Evolutionary conservation across 129 eudicot genomes (phyloP), one percentile per base, ranked within the genome.

Genomic region (Silybum marianum): DNA sequence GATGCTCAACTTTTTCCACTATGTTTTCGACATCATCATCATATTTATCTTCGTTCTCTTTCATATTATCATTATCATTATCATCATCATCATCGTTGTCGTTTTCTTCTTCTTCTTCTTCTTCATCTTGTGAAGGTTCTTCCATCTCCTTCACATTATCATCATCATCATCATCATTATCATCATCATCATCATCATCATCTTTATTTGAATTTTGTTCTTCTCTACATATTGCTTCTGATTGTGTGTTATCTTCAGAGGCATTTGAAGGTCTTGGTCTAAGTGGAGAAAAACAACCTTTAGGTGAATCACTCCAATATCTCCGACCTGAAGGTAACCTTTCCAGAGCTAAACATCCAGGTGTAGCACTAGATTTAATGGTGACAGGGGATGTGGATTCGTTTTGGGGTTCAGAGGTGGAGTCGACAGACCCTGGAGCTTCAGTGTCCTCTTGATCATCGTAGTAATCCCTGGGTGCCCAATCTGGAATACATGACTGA

Each of bases 281-380:
- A 54, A 77, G 70, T 70, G 95, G 99, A 79, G 99, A 90, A 76
- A 72, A 76, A 76, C 80, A 73, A 6, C 76, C 83, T 82, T 83
- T 95, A n/a, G 97, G 97, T 67, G 98, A 89, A 80, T 90, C 93
- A 21, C 87, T 87, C 99, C 99, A 93, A 78, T 87, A 88, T 82
- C 73, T 93, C 65, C 91, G 86, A 66, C 98, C 97, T 1, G 97
- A 93, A 63, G 98, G 99, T 67, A 93, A 42, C 68, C 88, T 86
- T 73, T 96, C 98, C 28, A 89, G 88, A 32, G 86, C 80, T 72
- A 90, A 82, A 73, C 82, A 51, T 3, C 79, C 75, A 68, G 84
- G 69, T 75, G 81, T 54, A 24, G 85, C 22, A 38, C 60, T 40
- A 2, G 91, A 72, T 23, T 89, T 87, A 13, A 36, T 76, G 51